phyloP scores from a whole-genome alignment of 371 early-diverging fungal species.

The Mortierella sp. region DNA sequence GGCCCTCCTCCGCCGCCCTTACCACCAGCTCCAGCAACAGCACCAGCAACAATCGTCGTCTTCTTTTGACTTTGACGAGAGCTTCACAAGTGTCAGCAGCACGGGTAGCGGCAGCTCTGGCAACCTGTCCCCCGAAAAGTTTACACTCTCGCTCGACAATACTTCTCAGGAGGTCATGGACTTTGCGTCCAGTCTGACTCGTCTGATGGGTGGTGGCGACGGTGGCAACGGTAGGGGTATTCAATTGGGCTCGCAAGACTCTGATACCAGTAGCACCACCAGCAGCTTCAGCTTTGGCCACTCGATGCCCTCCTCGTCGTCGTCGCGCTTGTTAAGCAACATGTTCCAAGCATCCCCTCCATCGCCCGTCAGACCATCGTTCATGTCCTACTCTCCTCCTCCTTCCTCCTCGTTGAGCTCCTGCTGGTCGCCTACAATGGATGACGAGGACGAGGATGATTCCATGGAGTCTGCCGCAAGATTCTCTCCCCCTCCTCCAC shows the following conservation, averaged over 20 bases:
- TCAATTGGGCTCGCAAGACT: conserved; percentile 8
- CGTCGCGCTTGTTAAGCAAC: conserved; percentile 11
- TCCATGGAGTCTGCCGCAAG: conserved; percentile 1
- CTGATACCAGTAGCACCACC: neutral
- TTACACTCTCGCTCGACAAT: conserved; percentile 31
- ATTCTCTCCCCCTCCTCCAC: neutral
- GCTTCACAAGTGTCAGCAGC: conserved; percentile 6
- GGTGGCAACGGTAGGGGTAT: too few relatives aligned
- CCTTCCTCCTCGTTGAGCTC: conserved; percentile 37
- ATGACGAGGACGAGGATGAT: conserved; percentile 19
- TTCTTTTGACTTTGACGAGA: conserved; percentile 6
- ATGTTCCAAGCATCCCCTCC: conserved; percentile 31
- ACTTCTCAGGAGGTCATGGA: conserved; percentile 45
- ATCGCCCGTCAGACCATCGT: conserved; percentile 31
- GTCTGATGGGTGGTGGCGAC: conserved; percentile 28
- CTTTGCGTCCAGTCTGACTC: conserved; percentile 35
- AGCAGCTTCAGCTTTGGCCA: neutral
- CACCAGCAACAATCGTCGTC: conserved; percentile 11
- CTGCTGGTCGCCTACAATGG: conserved; percentile 32
- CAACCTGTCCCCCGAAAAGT: conserved; percentile 9
- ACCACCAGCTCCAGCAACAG: neutral
- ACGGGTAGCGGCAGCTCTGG: neutral
- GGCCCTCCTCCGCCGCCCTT: conserved; percentile 14
- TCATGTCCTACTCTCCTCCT: conserved; percentile 42
- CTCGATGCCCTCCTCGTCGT: conserved; percentile 15